These are phyloP conservation scores for Arabidopsis arenosa DNA, from an alignment of 345 rosid genomes.

Conservation along the genomic window DNA sequence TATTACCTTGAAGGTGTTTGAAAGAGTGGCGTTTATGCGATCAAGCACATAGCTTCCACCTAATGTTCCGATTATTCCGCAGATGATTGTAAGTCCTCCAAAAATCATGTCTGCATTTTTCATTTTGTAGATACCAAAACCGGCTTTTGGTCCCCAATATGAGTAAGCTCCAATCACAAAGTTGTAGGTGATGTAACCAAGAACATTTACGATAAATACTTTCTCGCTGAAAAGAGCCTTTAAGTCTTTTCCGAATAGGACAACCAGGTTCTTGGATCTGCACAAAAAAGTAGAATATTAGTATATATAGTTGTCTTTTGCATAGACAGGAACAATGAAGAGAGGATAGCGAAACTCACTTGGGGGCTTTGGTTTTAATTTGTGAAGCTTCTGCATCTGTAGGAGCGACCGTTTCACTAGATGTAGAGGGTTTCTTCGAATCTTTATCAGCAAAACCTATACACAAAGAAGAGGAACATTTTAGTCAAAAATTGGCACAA, in stretches of 20 bases:
- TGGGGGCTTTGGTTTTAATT: slow-evolving; percentile 15
- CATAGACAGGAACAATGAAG: slow-evolving; percentile 8
- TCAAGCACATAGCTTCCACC: slow-evolving; percentile 84
- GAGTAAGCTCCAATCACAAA: slow-evolving; percentile 97
- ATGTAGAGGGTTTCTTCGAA: slow-evolving; percentile 56
- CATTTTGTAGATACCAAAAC: slow-evolving; percentile 90
- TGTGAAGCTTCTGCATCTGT: slow-evolving; percentile 23
- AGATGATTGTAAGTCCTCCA: slow-evolving; percentile 87
- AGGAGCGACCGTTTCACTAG: slow-evolving; percentile 54
- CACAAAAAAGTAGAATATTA: slow-evolving; percentile 23
- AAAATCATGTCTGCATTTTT: slow-evolving; percentile 81
- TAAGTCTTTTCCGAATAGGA: slow-evolving; percentile 67
- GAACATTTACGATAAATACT: slow-evolving; percentile 81
- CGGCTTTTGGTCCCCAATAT: slow-evolving; percentile 99
- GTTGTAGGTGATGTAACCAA: slow-evolving; percentile 88
- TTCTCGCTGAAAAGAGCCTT: slow-evolving; percentile 73
- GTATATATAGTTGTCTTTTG: not conserved
- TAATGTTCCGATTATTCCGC: slow-evolving; percentile 89
- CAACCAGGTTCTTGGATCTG: slow-evolving; percentile 52
- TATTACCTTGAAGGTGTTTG: slow-evolving; percentile 91
- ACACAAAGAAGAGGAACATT: not conserved
- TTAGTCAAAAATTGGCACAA: not conserved
- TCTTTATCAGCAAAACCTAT: slow-evolving; percentile 77
- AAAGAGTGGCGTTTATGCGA: slow-evolving; percentile 66
- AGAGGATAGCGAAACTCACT: slow-evolving; percentile 25